Conservation (phyloP, 768 basidiomycete genomes). For the Leccinum obscurum region DNA sequence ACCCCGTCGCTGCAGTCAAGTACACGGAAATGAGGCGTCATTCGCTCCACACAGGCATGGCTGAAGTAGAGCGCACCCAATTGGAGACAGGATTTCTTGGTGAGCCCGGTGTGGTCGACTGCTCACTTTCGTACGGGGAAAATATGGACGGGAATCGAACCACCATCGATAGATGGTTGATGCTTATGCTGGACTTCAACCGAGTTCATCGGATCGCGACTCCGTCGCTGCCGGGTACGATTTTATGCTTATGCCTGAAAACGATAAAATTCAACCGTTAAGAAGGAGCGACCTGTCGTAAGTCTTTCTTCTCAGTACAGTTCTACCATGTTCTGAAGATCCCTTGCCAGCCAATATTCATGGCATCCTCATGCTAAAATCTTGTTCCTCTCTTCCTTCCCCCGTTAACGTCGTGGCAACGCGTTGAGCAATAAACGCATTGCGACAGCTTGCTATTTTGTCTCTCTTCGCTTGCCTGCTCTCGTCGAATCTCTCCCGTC, state of each 20-base stretch:
- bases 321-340: conserved; percentile 15
- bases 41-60: conserved; percentile 73
- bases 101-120: conserved; percentile 58
- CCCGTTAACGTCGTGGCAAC: conserved; percentile 59
- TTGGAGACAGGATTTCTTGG: conserved; percentile 66
- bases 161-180: conserved; percentile 75
- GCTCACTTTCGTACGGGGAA: conserved; percentile 57
- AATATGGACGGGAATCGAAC: conserved; percentile 35
- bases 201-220: conserved; percentile 53
- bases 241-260: conserved; percentile 44
- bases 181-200: conserved; percentile 68
- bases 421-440: conserved; percentile 52
- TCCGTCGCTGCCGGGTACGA: conserved; percentile 42
- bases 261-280: conserved; percentile 36
- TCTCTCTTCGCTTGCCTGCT: conserved; percentile 70
- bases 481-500: conserved; percentile 88
- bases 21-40: conserved; percentile 78
- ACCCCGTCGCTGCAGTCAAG: conserved; percentile 63
- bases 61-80: conserved; percentile 69
- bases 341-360: conserved; percentile 55
- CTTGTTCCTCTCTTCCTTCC: conserved; percentile 26
- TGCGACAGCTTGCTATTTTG: conserved; percentile 60
- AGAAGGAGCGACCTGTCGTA: conserved; percentile 57
- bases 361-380: conserved; percentile 64
- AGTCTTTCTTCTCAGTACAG: conserved; percentile 12